These are phyloP conservation scores for Aspergillus fructus DNA, from an alignment of 2,329 filamentous ascomycete species.

Conservation along the genomic window DNA sequence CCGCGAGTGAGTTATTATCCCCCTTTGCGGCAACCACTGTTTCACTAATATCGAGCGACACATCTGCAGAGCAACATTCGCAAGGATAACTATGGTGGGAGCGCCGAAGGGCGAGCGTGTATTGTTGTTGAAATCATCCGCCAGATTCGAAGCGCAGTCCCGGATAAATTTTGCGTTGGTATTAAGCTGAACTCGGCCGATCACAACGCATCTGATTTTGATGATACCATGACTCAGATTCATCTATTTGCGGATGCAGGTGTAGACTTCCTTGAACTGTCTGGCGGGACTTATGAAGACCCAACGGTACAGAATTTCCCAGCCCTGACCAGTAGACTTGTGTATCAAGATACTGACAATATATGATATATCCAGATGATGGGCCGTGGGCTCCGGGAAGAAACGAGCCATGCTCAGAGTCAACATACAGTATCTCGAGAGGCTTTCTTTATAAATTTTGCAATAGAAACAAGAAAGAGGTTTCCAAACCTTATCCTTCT, in stretches of 20 bases:
- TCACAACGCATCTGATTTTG: conserved; percentile 20
- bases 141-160: conserved; percentile 37
- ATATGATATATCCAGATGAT: neutral
- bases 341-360: neutral
- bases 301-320: conserved; percentile 31
- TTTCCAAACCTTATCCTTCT: conserved; percentile 47
- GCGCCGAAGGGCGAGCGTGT: conserved; percentile 37
- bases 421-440: conserved; percentile 34
- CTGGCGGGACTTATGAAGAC: conserved; percentile 58
- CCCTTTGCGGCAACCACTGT: neutral
- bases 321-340: no score
- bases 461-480: conserved; percentile 43
- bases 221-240: conserved; percentile 58
- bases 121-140: conserved; percentile 41
- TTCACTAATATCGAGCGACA: conserved; percentile 23
- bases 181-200: conserved; percentile 49
- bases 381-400: neutral
- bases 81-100: conserved; percentile 45
- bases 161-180: conserved; percentile 38
- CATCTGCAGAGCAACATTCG: conserved; percentile 15
- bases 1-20: neutral
- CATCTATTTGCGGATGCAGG: conserved; percentile 39
- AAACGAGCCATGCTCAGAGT: neutral
- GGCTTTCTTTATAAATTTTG: conserved; percentile 65
- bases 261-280: conserved; percentile 66